phyloP scores from a whole-genome alignment of 805 yeast species.

The baker's yeast (Saccharomyces cerevisiae) region DNA sequence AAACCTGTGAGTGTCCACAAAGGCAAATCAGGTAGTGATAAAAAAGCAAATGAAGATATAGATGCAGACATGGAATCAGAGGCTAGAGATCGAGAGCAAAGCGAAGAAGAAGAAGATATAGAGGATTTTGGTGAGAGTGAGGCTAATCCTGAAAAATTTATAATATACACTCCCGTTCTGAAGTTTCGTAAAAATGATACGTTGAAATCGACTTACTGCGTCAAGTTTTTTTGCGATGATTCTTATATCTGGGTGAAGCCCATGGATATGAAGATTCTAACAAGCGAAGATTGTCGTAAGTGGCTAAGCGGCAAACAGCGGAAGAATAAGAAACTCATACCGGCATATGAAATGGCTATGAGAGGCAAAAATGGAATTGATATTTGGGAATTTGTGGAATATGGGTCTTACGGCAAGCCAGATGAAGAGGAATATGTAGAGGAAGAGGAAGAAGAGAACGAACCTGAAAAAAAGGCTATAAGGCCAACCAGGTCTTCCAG shows the following conservation, averaged over 20 bases:
- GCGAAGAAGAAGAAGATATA: conserved; percentile 2
- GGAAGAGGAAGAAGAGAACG: conserved; percentile 25
- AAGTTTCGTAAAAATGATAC: conserved; percentile 19
- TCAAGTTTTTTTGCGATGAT: conserved; percentile 30
- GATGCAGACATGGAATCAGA: not conserved
- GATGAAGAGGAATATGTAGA: conserved; percentile 27
- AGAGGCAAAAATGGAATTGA: conserved; percentile 28
- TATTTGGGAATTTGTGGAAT: conserved; percentile 31
- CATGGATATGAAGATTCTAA: conserved; percentile 16
- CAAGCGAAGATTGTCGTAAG: conserved; percentile 15
- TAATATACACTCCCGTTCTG: conserved; percentile 19
- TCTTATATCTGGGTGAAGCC: conserved; percentile 29
- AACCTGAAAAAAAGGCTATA: conserved; percentile 12
- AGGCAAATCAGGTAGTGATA: conserved; percentile 2
- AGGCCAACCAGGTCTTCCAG: conserved; percentile 11
- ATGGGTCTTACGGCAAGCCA: conserved; percentile 27
- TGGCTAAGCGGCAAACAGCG: conserved; percentile 35
- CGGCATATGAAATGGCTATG: conserved; percentile 45
- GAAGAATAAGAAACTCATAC: conserved; percentile 37
- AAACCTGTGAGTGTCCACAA: conserved; percentile 1
- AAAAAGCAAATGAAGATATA: not conserved
- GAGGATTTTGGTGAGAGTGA: conserved; percentile 4
- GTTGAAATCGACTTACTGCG: conserved; percentile 21
- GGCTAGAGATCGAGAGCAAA: conserved; percentile 9
- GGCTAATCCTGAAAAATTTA: conserved; percentile 12